phyloP scores from a whole-genome alignment of 371 early-diverging fungal species.

The Lichtheimia ramosa region DNA sequence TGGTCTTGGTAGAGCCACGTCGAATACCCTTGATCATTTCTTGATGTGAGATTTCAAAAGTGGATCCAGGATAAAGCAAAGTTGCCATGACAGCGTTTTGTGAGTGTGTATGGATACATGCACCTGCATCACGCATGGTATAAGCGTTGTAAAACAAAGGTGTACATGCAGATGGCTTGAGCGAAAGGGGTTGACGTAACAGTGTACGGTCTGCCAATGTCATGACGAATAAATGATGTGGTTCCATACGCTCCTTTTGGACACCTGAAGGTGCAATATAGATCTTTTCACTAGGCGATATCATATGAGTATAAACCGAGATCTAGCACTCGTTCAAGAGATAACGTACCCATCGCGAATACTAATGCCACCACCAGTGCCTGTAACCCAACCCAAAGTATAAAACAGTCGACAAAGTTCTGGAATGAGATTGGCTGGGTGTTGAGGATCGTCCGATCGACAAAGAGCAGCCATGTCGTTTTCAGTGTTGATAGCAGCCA shows the following conservation, averaged over 20 bases:
- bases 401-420: slow-evolving; percentile 92
- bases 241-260: slow-evolving; percentile 92
- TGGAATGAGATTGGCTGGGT: slow-evolving; percentile 91
- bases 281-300: slow-evolving; percentile 61
- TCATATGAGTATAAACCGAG: slow-evolving; percentile 4
- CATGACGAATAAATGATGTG: slow-evolving; percentile 86
- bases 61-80: slow-evolving; percentile 68
- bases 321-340: not conserved
- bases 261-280: slow-evolving; percentile 95
- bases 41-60: slow-evolving; percentile 89
- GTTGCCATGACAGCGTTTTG: slow-evolving; percentile 95
- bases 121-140: slow-evolving; percentile 85
- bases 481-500: not conserved
- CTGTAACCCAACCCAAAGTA: slow-evolving; percentile 92
- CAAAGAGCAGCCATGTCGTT: slow-evolving; percentile 31
- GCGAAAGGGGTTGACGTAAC: slow-evolving; percentile 69
- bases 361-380: slow-evolving; percentile 95
- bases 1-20: slow-evolving; percentile 66
- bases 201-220: slow-evolving; percentile 58
- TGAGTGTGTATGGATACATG: slow-evolving; percentile 97
- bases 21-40: slow-evolving; percentile 99
- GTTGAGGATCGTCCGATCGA: slow-evolving; percentile 63
- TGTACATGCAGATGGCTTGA: slow-evolving; percentile 89
- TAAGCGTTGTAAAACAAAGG: slow-evolving; percentile 95
- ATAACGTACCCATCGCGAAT: slow-evolving; percentile 75